These are phyloP conservation scores for Narthecium ossifragum DNA, from an alignment of 106 monocot genomes.

Conservation along the genomic window DNA sequence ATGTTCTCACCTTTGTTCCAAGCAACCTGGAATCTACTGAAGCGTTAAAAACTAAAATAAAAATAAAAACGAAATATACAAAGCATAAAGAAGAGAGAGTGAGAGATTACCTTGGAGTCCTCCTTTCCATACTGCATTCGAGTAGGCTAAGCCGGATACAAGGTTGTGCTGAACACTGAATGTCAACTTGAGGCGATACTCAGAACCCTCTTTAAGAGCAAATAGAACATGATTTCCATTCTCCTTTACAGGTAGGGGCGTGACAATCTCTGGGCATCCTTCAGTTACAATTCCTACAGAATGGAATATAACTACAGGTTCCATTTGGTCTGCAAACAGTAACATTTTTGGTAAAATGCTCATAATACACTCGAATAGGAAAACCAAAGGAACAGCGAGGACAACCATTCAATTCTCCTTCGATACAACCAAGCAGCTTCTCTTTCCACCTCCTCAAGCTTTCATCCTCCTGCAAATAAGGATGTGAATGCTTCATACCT, in stretches of 20 bases:
- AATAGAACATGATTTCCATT: conserved; percentile 14
- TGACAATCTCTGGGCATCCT: conserved; percentile 11
- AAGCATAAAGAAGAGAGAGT: not conserved
- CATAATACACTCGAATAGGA: no score
- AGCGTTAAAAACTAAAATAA: no score
- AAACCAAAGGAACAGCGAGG: not conserved
- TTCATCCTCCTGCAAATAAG: conserved; percentile 33
- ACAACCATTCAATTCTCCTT: conserved; percentile 22
- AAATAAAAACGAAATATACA: no score
- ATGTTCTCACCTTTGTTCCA: no score
- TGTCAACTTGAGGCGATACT: conserved; percentile 32
- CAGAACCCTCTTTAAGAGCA: conserved; percentile 34
- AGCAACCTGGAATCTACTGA: no score
- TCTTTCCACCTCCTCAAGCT: conserved; percentile 58
- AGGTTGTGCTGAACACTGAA: conserved; percentile 44
- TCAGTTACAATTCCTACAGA: conserved; percentile 30
- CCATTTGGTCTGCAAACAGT: conserved; percentile 22
- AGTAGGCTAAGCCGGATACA: conserved; percentile 40
- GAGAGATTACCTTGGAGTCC: conserved; percentile 21
- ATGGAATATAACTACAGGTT: conserved; percentile 42
- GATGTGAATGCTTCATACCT: no score
- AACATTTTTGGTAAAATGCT: no score
- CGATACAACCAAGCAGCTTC: conserved; percentile 32
- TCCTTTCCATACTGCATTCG: conserved; percentile 40
- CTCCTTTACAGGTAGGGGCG: conserved; percentile 17